Evolutionary conservation across 176 grass and related monocot species (phyloP).

Genomic region (Pontederia paniculata): DNA sequence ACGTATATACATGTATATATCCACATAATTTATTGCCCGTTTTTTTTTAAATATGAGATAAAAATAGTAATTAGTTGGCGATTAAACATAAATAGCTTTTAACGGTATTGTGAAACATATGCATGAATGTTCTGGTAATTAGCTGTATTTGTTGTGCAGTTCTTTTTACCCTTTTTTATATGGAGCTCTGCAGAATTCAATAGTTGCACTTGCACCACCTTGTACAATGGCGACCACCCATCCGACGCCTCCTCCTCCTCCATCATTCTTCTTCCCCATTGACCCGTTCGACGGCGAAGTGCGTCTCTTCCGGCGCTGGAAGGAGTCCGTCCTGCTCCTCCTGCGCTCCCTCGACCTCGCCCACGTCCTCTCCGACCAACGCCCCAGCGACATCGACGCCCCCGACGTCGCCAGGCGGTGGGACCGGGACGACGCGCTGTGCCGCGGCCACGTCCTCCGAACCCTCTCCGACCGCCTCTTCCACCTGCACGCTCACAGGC

Average conservation of each 20-base stretch:
- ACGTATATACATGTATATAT: too few relatives aligned
- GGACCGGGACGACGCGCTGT: constrained; percentile 23
- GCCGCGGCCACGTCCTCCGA: constrained; percentile 32
- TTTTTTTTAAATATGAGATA: too few relatives aligned
- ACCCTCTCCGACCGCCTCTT: constrained; percentile 24
- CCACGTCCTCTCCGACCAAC: constrained; percentile 7
- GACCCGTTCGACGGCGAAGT: constrained; percentile 12
- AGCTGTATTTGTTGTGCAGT: too few relatives aligned
- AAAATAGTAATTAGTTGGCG: too few relatives aligned
- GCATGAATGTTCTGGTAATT: too few relatives aligned
- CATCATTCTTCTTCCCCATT: constrained; percentile 1
- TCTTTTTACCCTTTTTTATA: too few relatives aligned
- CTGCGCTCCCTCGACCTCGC: constrained; percentile 11
- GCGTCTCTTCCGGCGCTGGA: constrained; percentile 26
- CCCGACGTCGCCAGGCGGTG: not conserved
- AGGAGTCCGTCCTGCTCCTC: constrained; percentile 31
- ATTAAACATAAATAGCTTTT: too few relatives aligned
- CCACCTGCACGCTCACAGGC: constrained; percentile 15
- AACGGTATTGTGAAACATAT: too few relatives aligned
- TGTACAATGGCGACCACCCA: not conserved
- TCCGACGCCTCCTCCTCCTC: not conserved
- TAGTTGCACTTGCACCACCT: too few relatives aligned
- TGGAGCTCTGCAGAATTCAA: too few relatives aligned
- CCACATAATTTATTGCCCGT: too few relatives aligned
- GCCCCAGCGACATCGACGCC: not conserved